Conservation (phyloP, 257 asterid species). For the Euphrasia confusa region DNA sequence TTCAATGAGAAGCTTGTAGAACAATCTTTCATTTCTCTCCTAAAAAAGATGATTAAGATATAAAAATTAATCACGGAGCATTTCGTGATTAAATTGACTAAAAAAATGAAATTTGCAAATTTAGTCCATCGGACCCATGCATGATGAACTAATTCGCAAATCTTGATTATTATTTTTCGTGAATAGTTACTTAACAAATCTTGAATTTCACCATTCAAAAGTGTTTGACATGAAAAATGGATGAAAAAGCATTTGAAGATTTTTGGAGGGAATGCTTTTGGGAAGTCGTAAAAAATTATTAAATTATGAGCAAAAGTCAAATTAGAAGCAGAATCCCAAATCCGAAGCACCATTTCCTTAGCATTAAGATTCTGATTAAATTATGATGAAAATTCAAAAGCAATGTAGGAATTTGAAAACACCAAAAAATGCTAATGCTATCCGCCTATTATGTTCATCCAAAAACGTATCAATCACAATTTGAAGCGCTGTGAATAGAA, state of each 20-base stretch:
- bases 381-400: background rate
- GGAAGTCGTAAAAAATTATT: background rate
- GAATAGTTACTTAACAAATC: too few species aligned
- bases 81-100: background rate
- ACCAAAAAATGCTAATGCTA: background rate
- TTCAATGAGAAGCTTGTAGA: slow-evolving; percentile 91
- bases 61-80: background rate
- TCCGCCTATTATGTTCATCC: background rate
- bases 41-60: slow-evolving; percentile 22
- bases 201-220: background rate
- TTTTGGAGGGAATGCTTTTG: background rate
- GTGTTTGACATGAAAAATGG: background rate
- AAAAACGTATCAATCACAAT: background rate
- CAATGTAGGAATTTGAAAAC: background rate
- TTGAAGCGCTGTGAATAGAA: background rate
- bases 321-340: background rate
- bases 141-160: too few species aligned
- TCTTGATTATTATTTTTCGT: too few species aligned
- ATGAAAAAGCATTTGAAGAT: slow-evolving; percentile 3
- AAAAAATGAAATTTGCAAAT: background rate
- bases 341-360: background rate
- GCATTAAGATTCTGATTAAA: background rate
- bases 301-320: background rate
- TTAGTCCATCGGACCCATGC: too few species aligned
- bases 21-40: slow-evolving; percentile 89